Conservation (phyloP, 108 stramenopile species). For the Cylindrotheca closterium region DNA sequence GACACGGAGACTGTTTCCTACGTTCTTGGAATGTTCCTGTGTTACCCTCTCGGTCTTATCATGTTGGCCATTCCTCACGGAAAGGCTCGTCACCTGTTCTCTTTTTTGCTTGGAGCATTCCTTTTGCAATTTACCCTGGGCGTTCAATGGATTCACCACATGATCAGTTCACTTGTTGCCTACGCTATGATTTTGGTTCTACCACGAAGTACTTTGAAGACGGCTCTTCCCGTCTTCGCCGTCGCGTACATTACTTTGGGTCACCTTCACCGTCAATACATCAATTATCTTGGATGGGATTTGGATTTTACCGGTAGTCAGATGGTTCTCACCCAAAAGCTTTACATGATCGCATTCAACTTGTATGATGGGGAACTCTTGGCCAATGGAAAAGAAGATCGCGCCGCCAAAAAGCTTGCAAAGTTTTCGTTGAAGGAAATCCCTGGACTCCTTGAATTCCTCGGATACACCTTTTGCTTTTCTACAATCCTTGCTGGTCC, state of each 20-base stretch:
- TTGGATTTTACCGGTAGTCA: conserved; percentile 96
- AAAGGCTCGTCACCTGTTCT: conserved; percentile 81
- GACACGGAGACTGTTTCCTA: conserved; percentile 88
- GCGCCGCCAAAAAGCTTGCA: conserved; percentile 82
- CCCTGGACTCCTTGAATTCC: conserved; percentile 88
- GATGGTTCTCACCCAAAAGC: conserved; percentile 96
- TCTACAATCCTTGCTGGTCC: conserved; percentile 91
- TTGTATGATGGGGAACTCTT: conserved; percentile 89
- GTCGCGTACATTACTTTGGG: conserved; percentile 88
- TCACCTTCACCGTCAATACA: conserved; percentile 93
- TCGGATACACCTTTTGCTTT: conserved; percentile 96
- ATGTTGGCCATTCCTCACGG: conserved; percentile 83
- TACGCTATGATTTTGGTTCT: conserved; percentile 84
- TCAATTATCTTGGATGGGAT: conserved; percentile 95
- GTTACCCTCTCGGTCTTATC: conserved; percentile 89
- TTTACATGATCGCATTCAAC: conserved; percentile 96
- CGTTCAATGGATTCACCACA: conserved; percentile 95
- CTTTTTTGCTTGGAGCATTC: conserved; percentile 88
- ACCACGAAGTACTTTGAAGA: conserved; percentile 67
- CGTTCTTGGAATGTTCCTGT: conserved; percentile 79
- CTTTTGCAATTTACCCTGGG: conserved; percentile 89
- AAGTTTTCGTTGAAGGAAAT: conserved; percentile 74
- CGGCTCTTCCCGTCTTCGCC: conserved; percentile 83
- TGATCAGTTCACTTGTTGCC: conserved; percentile 84
- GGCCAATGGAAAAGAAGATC: conserved; percentile 55